Evolutionary conservation across 1,284 basidiomycete genomes (phyloP), one percentile per base, ranked within the genome.

Genomic region (Laetiporus sulphureus): DNA sequence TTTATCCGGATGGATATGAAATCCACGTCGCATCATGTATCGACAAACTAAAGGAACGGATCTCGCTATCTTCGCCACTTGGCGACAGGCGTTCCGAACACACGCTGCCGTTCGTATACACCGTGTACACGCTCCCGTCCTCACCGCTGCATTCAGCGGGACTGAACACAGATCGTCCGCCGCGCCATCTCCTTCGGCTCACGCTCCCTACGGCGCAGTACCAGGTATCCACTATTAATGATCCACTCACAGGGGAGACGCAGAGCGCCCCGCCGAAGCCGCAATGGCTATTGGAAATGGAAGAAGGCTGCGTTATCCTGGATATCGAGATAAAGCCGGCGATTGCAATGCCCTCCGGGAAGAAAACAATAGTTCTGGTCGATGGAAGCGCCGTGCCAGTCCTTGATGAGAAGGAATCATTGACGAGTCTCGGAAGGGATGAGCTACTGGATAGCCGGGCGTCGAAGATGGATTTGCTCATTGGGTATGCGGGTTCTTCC

Each of bases 201-300:
- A 80, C 74, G 29, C 63, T 94, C n/a, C 91, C 91, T 2, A 91
- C 89, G 1, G 79, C 83, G 8, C 84, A 83, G 46, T 90, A 83
- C 56, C 79, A 83, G 56, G 70, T 80, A 23, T 79, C 80, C 31
- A 78, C 77, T 0, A 75, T 92, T 15, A 67, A 77, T 44, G 88
- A 93, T 64, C 91, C 91, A 6, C 64, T 93, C 49, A 91, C 84
- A 2, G 85, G 83, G 13, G 79, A 87, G 59, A 70, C 69, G 45
- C 68, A 74, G 47, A 68, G 66, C 12, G 76, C 82, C 5, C 75
- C 80, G 38, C 71, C 78, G 4, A 79, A 79, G 49, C 91, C 91
- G 3, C 64, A 67, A 36, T 94, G 91, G 91, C 61, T 89, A 46
- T 59, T 75, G 15, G 78, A 84, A 47, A 62, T 90, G 48, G 75